Base-by-base conservation (phyloP, 2,329 filamentous ascomycete genomes). In the Sporothrix mexicana region DNA sequence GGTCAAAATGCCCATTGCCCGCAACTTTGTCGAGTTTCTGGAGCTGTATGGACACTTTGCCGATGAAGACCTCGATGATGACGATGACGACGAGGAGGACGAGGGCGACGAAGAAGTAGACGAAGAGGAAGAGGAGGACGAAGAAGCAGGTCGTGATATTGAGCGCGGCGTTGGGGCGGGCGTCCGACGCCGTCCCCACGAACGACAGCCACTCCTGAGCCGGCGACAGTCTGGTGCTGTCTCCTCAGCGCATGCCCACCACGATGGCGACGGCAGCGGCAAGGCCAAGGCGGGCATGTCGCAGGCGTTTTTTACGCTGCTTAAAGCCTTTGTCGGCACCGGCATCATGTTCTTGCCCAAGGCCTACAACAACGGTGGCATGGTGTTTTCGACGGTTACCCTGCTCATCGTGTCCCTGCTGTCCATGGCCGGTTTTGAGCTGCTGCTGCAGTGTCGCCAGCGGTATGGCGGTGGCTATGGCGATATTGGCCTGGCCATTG, bases 321-420 rank as follows among this genome's bases (percentile, higher is more conserved):
- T 94, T 69, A 94, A 94, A 80, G 92, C 92, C 1, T 94, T 94
- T 77, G 88, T 94, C 70, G 92, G 92, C 66, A 94, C 92, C 0
- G 92, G 92, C 74, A 94, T 94, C 79, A 93, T 94, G 89, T 94
- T 94, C 78, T 80, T 94, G 61, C 92, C 92, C 64, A 94, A 93
- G 78, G 92, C 92, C 0, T 94, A 94, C 81, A 88, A 89, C 78
- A 94, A 94, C 76, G 92, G 92, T 49, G 92, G 92, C 30, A 90
- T 94, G 69, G 83, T 93, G 12, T 94, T 94, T 79, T 93, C 92
- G 0, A 90, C 89, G 0, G 81, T 93, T 68, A 90, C 90, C 0
- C 86, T 94, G 76, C 80, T 94, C 62, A 81, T 84, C 10, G 87
- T 94, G 2, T 90, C 92, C 1, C 79, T 87, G 23, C 82, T 94